These are phyloP conservation scores for Auxenochlorella pyrenoidosa DNA, from an alignment of 139 green algal species.

Conservation along the genomic window DNA sequence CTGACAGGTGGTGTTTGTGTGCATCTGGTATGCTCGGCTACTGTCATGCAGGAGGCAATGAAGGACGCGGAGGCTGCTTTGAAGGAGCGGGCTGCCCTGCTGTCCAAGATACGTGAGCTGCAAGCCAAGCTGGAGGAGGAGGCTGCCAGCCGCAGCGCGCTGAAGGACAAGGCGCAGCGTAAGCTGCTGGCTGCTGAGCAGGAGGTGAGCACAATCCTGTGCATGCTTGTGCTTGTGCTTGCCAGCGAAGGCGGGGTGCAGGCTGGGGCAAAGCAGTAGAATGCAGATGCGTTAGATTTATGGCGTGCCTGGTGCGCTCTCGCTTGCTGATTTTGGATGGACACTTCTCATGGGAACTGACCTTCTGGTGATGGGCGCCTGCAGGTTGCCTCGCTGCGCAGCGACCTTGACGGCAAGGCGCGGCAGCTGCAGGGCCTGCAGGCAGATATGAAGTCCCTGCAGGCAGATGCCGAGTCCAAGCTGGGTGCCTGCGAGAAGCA, in stretches of 20 bases:
- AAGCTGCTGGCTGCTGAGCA: constrained; percentile 24
- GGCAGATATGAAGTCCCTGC: constrained; percentile 24
- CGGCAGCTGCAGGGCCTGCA: constrained; percentile 18
- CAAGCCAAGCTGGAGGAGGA: constrained; percentile 28
- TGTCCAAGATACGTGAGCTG: neutral
- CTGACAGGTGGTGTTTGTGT: neutral
- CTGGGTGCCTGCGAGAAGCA: constrained; percentile 18
- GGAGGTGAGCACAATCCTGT: constrained; percentile 2
- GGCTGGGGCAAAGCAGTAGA: too few relatives aligned
- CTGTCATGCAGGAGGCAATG: constrained; percentile 11
- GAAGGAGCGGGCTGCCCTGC: constrained; percentile 2
- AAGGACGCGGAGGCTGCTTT: constrained; percentile 8
- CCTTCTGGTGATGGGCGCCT: too few relatives aligned
- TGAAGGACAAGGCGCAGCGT: constrained; percentile 30
- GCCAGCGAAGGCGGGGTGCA: too few relatives aligned
- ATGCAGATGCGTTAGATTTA: too few relatives aligned
- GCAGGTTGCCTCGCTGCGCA: constrained; percentile 9
- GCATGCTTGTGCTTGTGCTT: too few relatives aligned
- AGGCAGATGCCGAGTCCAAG: constrained; percentile 27
- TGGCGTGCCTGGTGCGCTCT: too few relatives aligned
- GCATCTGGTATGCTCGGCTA: neutral
- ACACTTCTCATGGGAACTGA: too few relatives aligned
- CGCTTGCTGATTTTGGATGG: too few relatives aligned
- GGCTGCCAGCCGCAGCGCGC: neutral
- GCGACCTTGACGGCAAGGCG: constrained; percentile 29